Percentiles rank a stretch among this genome's conserved stretches.
Conservation (phyloP, 306 rosid genomes). For the Lathyrus sativus region DNA sequence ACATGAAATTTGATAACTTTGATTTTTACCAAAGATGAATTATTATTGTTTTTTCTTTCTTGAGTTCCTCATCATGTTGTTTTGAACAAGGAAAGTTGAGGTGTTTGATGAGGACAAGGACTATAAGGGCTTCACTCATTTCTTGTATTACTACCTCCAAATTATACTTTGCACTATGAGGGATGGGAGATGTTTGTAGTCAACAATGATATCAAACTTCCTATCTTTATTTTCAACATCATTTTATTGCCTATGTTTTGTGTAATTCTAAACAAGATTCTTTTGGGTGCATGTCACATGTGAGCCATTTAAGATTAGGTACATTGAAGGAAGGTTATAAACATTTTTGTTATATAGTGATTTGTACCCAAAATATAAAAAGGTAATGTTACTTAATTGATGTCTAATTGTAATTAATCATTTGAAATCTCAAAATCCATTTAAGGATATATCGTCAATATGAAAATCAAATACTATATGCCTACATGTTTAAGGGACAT, state of each 20-base stretch:
- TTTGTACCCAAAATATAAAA: slow-evolving; percentile 1
- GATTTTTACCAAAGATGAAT: slow-evolving; percentile 37
- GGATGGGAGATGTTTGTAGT: slow-evolving; percentile 50
- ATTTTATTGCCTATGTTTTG: slow-evolving; percentile 44
- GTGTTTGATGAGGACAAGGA: slow-evolving; percentile 58
- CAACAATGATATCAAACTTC: slow-evolving; percentile 65
- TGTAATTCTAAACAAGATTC: slow-evolving; percentile 30
- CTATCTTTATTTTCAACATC: slow-evolving; percentile 44
- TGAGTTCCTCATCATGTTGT: slow-evolving; percentile 49
- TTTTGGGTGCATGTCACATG: slow-evolving; percentile 24
- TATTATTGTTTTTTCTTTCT: slow-evolving; percentile 19
- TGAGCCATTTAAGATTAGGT: slow-evolving; percentile 25
- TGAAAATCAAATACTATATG: too few relatives aligned
- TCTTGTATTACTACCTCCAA: slow-evolving; percentile 59
- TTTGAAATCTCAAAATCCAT: too few relatives aligned
- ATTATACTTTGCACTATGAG: slow-evolving; percentile 47
- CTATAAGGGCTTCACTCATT: slow-evolving; percentile 66
- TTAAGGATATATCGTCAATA: too few relatives aligned
- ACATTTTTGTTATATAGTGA: neutral
- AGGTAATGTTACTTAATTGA: neutral
- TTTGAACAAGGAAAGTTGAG: slow-evolving; percentile 51
- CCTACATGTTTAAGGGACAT: too few relatives aligned
- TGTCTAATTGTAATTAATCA: too few relatives aligned
- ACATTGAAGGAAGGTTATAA: neutral
- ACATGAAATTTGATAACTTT: slow-evolving; percentile 8